Evolutionary conservation across 73 alveolate genomes (phyloP).

Genomic region (Paramecium sexaurelia): DNA sequence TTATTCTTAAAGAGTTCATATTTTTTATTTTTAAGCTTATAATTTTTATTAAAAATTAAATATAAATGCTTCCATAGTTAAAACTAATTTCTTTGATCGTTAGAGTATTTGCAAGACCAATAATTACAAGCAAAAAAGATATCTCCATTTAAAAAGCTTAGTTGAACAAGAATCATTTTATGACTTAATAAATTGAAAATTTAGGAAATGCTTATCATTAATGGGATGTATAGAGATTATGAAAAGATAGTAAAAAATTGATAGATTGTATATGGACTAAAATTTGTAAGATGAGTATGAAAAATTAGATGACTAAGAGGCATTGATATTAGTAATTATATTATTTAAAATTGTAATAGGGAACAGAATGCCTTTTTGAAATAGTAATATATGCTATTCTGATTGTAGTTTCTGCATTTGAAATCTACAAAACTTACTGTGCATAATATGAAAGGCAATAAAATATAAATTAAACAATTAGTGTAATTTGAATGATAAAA

Average conservation of each 20-base stretch:
- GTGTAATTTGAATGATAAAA: background rate
- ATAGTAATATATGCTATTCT: slow-evolving; percentile 27
- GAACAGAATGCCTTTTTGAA: slow-evolving; percentile 63
- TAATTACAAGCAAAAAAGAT: background rate
- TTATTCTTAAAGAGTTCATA: background rate
- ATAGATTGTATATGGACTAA: slow-evolving; percentile 27
- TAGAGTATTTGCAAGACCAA: slow-evolving; percentile 16
- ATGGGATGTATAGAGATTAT: slow-evolving; percentile 60
- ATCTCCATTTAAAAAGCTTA: background rate
- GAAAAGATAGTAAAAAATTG: slow-evolving; percentile 55
- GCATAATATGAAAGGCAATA: background rate
- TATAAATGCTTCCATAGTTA: background rate
- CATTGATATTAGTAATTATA: slow-evolving; percentile 21
- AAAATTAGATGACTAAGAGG: slow-evolving; percentile 31
- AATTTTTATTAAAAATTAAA: background rate
- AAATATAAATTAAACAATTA: background rate
- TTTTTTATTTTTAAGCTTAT: background rate
- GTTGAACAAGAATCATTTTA: background rate
- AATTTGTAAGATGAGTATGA: background rate
- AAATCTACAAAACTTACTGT: background rate
- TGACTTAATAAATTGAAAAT: background rate
- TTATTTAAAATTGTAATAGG: slow-evolving; percentile 14
- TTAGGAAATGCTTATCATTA: slow-evolving; percentile 52
- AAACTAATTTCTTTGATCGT: background rate
- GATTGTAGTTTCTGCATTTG: background rate